Base-by-base conservation (phyloP, 2,329 filamentous ascomycete species). In the Hortaea sp. region DNA sequence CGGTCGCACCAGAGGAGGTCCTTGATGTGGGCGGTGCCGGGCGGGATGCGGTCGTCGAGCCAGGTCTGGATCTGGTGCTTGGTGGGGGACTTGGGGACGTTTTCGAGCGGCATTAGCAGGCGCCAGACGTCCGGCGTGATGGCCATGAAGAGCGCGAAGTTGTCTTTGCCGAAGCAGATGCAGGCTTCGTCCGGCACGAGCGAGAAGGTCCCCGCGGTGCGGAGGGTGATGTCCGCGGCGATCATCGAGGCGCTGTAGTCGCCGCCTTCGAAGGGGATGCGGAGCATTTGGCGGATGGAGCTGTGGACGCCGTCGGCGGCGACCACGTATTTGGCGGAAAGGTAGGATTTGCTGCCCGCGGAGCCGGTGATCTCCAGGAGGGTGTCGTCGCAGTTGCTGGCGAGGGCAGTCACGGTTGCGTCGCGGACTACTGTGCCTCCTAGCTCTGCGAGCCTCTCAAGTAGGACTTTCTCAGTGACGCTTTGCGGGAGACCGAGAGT, bases 291-390 rank as follows among this genome's bases (percentile, higher is more conserved):
- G 32, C n/a, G 32, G 20, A 40, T 20, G 3, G 63, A 64, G 30
- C 73, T 76, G 53, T 78, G 75, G 0, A 76, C 74, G 13, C 73
- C 73, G 51, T 76, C 73, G 50, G 71, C 73, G 11, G 67, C 73
- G 7, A 44, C 38, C 2, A 42, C 43, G 35, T 45, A 49, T 7
- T 27, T 27, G 5, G 44, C 31, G 1, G 9, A 2, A 5, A 46
- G n/a, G 6, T 7, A 11, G 5, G 44, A 20, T 27, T 11, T 31
- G 10, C 7, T 46, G 7, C 31, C 39, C 5, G 28, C 37, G 35
- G 38, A 27, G 9, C 7, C 20, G 30, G 11, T 41, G 30, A 46
- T 13, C 10, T 42, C 39, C 6, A 46, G 38, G 7, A 46, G 39
- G 2, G 10, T 34, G 29, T 35, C 29, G 39, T 20, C 44, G 30